phyloP scores from a whole-genome alignment of 2,329 filamentous ascomycete species.

The Huntiella bhutanensis region DNA sequence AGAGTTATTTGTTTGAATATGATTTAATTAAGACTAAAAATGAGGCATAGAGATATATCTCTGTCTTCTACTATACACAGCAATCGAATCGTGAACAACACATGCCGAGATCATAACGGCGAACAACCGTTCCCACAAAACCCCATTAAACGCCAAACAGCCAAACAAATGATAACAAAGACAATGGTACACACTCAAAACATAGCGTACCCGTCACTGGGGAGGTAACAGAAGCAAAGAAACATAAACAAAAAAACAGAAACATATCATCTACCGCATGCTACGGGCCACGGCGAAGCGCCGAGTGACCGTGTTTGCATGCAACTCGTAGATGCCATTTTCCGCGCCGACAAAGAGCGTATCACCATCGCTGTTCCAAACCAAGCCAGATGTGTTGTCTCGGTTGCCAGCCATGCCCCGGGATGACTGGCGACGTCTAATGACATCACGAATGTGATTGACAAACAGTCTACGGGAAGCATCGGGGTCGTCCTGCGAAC shows the following conservation, averaged over 20 bases:
- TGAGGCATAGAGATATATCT: neutral
- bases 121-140: conserved; percentile 19
- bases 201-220: no score
- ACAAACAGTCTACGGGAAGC: neutral
- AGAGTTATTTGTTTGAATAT: neutral
- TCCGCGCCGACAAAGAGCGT: conserved; percentile 45
- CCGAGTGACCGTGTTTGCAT: conserved; percentile 42
- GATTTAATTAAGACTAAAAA: neutral
- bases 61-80: neutral
- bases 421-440: neutral
- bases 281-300: conserved; percentile 19
- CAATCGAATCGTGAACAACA: neutral
- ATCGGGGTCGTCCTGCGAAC: no score
- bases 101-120: neutral
- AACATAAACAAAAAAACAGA: conserved; percentile 8
- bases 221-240: no score
- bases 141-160: neutral
- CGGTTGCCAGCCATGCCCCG: conserved; percentile 17
- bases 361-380: conserved; percentile 43
- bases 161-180: neutral
- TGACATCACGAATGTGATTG: neutral
- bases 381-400: conserved; percentile 41
- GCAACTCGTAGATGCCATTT: conserved; percentile 59
- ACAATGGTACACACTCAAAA: no score
- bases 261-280: neutral